Evolutionary conservation across 75 land plant species (phyloP).

Genomic region (Adiantum capillusveneris): DNA sequence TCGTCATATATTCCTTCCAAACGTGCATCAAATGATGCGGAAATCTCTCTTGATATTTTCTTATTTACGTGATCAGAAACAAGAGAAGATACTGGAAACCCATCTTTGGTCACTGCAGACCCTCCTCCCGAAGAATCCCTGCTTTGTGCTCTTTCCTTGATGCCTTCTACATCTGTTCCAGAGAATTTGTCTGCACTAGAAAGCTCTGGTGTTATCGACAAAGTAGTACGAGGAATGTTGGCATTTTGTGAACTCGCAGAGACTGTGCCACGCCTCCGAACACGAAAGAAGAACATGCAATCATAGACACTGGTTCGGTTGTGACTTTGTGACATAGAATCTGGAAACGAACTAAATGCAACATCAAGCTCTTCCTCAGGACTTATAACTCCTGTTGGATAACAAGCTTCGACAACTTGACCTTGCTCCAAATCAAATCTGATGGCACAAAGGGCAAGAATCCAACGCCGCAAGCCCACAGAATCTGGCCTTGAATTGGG

Average conservation of each 20-base stretch:
- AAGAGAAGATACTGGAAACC: neutral
- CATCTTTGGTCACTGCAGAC: constrained; percentile 1
- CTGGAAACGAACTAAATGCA: constrained; percentile 94
- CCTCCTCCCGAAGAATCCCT: neutral
- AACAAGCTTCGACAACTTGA: constrained; percentile 93
- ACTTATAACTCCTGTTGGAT: constrained; percentile 55
- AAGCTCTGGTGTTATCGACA: constrained; percentile 7
- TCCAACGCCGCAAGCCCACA: constrained; percentile 48
- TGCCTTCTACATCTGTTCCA: constrained; percentile 1
- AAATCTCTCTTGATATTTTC: neutral
- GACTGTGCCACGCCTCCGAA: constrained; percentile 38
- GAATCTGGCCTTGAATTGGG: neutral
- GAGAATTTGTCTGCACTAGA: neutral
- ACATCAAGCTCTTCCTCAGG: constrained; percentile 76
- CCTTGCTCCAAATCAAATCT: constrained; percentile 97
- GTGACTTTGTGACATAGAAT: constrained; percentile 84
- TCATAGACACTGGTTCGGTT: constrained; percentile 78
- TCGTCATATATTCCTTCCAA: neutral
- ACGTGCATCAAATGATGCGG: constrained; percentile 3
- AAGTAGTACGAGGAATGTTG: constrained; percentile 16
- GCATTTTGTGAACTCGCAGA: constrained; percentile 2
- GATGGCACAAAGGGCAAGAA: constrained; percentile 81
- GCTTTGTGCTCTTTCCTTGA: too few species aligned
- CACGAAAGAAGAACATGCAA: constrained; percentile 89
- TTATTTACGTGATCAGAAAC: neutral